A percentile compares a stretch with the other conserved stretches of the same genome.
Conservation (phyloP, 1,284 basidiomycete species). For the Tremellales sp. region DNA sequence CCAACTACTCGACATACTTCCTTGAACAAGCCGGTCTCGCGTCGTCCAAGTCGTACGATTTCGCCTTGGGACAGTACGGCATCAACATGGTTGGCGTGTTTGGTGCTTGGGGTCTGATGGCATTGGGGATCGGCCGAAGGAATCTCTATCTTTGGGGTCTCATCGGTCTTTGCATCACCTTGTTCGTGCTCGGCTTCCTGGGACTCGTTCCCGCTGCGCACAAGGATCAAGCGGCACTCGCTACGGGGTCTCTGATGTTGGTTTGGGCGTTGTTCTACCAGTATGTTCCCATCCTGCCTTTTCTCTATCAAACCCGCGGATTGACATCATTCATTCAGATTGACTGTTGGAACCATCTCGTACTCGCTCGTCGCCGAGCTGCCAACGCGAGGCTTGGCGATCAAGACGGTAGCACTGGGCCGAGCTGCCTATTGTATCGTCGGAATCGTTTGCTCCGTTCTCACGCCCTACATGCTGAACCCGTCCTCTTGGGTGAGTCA, state of each 20-base stretch:
- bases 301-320: too few relatives aligned
- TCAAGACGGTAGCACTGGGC: conserved; percentile 55
- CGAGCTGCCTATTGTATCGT: conserved; percentile 48
- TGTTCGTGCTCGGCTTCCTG: conserved; percentile 53
- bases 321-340: too few relatives aligned
- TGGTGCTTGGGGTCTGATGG: conserved; percentile 47
- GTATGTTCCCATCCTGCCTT: too few relatives aligned
- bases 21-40: conserved; percentile 50
- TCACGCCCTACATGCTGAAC: conserved; percentile 52
- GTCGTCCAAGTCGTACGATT: conserved; percentile 44
- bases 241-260: conserved; percentile 50
- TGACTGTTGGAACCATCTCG: conserved; percentile 24
- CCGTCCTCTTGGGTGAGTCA: conserved; percentile 44
- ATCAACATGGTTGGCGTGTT: conserved; percentile 40
- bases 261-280: conserved; percentile 49
- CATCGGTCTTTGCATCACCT: conserved; percentile 45
- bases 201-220: conserved; percentile 42
- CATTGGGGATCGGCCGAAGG: conserved; percentile 48
- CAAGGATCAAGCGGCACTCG: conserved; percentile 33
- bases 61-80: conserved; percentile 46
- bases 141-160: conserved; percentile 52
- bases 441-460: conserved; percentile 47
- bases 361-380: conserved; percentile 53
- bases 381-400: conserved; percentile 50
- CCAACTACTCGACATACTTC: conserved; percentile 46